phyloP scores from a whole-genome alignment of 495 filamentous ascomycete species.

The Penicillium subrubescens region DNA sequence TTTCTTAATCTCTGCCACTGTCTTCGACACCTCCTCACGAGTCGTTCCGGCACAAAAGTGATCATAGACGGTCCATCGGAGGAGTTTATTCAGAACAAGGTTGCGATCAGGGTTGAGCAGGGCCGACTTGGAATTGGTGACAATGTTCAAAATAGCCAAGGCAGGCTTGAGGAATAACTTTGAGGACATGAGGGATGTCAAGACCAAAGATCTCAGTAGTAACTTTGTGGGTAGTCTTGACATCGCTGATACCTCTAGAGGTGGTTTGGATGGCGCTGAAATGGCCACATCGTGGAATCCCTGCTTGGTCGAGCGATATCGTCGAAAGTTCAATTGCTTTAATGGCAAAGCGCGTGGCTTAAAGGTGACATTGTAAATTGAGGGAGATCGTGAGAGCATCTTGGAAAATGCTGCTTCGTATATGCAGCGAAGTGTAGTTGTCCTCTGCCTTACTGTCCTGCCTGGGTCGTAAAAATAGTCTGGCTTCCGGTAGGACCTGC shows the following conservation, averaged over 20 bases:
- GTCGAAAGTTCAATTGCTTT: background rate
- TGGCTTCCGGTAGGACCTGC: too few species aligned
- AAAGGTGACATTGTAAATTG: background rate
- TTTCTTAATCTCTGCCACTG: conserved; percentile 59
- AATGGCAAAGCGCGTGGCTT: background rate
- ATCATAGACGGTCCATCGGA: conserved; percentile 79
- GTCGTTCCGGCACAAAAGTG: conserved; percentile 85
- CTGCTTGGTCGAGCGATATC: conserved; percentile 24
- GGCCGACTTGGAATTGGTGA: conserved; percentile 64
- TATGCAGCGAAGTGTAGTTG: background rate
- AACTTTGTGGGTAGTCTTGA: conserved; percentile 67
- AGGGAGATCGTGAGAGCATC: conserved; percentile 16
- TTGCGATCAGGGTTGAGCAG: conserved; percentile 63
- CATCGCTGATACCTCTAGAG: conserved; percentile 50
- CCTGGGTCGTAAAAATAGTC: background rate
- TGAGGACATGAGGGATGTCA: conserved; percentile 76
- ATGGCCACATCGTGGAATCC: conserved; percentile 20
- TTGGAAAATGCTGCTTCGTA: background rate
- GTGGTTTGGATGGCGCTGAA: conserved; percentile 1
- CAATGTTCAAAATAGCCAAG: conserved; percentile 58
- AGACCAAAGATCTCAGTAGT: conserved; percentile 71
- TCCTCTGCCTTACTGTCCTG: background rate
- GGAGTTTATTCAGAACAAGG: conserved; percentile 53
- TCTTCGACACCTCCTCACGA: conserved; percentile 58
- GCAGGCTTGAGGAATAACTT: conserved; percentile 67